Percentiles rank a stretch among this genome's conserved stretches.
These are phyloP conservation scores for Gautieria morchelliformis DNA, from an alignment of 768 basidiomycete genomes.

Conservation along the genomic window DNA sequence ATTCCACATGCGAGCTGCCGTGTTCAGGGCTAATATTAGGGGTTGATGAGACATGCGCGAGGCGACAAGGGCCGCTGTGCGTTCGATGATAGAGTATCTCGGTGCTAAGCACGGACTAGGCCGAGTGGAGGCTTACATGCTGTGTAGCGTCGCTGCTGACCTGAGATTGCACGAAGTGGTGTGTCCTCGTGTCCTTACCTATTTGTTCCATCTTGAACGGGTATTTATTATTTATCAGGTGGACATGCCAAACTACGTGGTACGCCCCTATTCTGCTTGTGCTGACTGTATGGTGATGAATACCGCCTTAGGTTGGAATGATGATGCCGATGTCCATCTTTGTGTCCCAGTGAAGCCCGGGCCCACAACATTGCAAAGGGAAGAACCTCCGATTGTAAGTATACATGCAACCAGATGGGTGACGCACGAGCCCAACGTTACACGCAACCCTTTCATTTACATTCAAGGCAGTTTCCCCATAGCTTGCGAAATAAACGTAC, in stretches of 20 bases:
- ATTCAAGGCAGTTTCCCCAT: too few species aligned
- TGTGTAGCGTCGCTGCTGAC: slow-evolving; percentile 52
- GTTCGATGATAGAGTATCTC: slow-evolving; percentile 48
- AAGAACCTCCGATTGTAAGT: too few species aligned
- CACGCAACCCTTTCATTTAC: too few species aligned
- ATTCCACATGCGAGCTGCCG: not conserved
- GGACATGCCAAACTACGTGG: slow-evolving; percentile 59
- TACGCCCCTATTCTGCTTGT: slow-evolving; percentile 20
- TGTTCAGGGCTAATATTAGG: not conserved
- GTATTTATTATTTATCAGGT: slow-evolving; percentile 27
- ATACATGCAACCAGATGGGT: too few species aligned
- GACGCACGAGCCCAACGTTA: too few species aligned
- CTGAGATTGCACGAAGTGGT: slow-evolving; percentile 56
- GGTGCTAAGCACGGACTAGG: slow-evolving; percentile 32
- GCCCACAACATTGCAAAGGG: too few species aligned
- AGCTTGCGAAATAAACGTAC: too few species aligned
- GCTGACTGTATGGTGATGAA: not conserved
- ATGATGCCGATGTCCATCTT: slow-evolving; percentile 43
- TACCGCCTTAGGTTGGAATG: slow-evolving; percentile 38
- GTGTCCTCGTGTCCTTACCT: slow-evolving; percentile 6
- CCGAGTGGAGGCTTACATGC: slow-evolving; percentile 47
- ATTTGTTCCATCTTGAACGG: not conserved
- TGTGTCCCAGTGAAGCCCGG: not conserved
- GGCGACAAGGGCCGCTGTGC: slow-evolving; percentile 45
- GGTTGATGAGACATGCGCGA: slow-evolving; percentile 34